Conservation (phyloP, 2,329 filamentous ascomycete species). For the Dothideomycetes sp. region DNA sequence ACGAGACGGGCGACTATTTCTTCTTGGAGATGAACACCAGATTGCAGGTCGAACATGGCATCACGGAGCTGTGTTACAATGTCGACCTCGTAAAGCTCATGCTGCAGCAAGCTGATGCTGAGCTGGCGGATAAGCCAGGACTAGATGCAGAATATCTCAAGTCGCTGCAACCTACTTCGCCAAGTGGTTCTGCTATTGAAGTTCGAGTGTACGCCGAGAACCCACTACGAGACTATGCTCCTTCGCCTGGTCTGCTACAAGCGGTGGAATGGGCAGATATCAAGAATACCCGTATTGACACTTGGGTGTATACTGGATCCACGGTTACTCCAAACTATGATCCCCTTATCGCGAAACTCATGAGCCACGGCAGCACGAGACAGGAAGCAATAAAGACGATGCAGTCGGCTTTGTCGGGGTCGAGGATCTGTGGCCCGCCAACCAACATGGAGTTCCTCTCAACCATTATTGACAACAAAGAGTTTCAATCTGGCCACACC, state of each 20-base stretch:
- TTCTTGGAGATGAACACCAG: slow-evolving; percentile 51
- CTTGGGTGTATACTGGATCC: slow-evolving; percentile 50
- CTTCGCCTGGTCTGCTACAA: slow-evolving; percentile 48
- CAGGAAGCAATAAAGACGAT: slow-evolving; percentile 35
- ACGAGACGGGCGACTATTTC: slow-evolving; percentile 68
- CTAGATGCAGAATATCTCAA: slow-evolving; percentile 30
- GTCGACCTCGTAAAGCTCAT: slow-evolving; percentile 46
- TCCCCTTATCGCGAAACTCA: slow-evolving; percentile 47
- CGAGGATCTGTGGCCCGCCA: slow-evolving; percentile 41
- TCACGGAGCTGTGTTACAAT: slow-evolving; percentile 45
- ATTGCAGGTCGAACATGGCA: slow-evolving; percentile 47
- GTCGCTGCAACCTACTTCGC: slow-evolving; percentile 29
- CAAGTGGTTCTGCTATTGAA: slow-evolving; percentile 41
- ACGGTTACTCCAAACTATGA: slow-evolving; percentile 48
- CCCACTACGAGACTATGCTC: slow-evolving; percentile 46
- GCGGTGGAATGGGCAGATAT: slow-evolving; percentile 41
- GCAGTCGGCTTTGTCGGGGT: slow-evolving; percentile 30
- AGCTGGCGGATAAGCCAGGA: slow-evolving; percentile 34
- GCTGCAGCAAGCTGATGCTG: slow-evolving; percentile 43
- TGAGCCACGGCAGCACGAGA: slow-evolving; percentile 38
- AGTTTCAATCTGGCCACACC: slow-evolving; percentile 40
- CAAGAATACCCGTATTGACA: slow-evolving; percentile 45
- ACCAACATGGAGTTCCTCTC: slow-evolving; percentile 48
- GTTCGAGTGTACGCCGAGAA: slow-evolving; percentile 48
- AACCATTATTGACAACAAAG: slow-evolving; percentile 34